Evolutionary conservation across 2,329 filamentous ascomycete species (phyloP).

Genomic region (Fusarium hainanense): DNA sequence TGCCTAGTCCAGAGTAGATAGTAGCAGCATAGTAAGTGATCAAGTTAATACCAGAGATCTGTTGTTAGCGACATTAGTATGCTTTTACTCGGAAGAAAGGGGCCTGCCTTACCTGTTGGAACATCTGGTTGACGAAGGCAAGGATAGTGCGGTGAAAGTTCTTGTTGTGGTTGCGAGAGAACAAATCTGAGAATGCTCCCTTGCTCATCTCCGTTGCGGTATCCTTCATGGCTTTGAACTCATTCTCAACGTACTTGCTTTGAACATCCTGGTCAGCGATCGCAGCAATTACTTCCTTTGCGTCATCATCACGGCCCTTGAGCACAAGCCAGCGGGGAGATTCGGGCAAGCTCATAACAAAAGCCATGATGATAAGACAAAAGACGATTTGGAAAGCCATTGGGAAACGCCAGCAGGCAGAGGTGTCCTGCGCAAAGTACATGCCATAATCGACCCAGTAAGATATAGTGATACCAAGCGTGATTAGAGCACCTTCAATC

Average conservation of each 20-base stretch:
- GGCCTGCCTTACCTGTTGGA: conserved; percentile 57
- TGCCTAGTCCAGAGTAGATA: conserved; percentile 67
- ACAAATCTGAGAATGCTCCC: conserved; percentile 67
- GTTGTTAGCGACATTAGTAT: conserved; percentile 2
- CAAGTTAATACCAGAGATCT: conserved; percentile 68
- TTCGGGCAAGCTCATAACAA: conserved; percentile 66
- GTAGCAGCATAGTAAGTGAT: conserved; percentile 72
- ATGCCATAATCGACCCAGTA: conserved; percentile 72
- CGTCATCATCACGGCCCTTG: conserved; percentile 60
- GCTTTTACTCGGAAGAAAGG: rapidly evolving
- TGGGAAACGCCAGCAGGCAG: conserved; percentile 67
- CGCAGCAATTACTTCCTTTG: conserved; percentile 59
- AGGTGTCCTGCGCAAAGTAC: conserved; percentile 57
- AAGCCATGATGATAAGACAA: conserved; percentile 65
- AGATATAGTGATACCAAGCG: conserved; percentile 65
- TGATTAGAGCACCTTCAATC: conserved; percentile 69
- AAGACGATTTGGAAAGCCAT: conserved; percentile 67
- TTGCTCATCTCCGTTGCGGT: conserved; percentile 77
- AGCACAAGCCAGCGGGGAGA: conserved; percentile 62
- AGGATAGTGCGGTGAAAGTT: conserved; percentile 68
- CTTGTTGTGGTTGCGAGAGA: conserved; percentile 67
- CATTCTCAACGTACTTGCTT: conserved; percentile 67
- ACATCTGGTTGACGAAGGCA: conserved; percentile 70
- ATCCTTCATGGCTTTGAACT: conserved; percentile 71
- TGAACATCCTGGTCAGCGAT: conserved; percentile 66